A percentile compares a stretch with the other conserved stretches of the same genome.
These are phyloP conservation scores for Medicago arabica DNA, from an alignment of 306 rosid species.

Conservation along the genomic window DNA sequence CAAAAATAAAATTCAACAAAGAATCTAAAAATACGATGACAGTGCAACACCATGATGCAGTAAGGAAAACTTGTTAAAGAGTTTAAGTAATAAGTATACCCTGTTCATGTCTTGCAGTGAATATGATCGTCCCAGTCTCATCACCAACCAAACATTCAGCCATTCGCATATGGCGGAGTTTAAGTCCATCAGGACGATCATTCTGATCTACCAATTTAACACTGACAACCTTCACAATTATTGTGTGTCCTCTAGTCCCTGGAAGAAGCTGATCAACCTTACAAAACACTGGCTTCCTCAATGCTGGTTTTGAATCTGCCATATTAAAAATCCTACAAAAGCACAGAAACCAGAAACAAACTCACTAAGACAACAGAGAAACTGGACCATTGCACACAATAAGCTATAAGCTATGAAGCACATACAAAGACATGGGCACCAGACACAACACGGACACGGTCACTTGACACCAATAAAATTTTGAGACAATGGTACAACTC, in stretches of 20 bases:
- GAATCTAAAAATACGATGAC: neutral
- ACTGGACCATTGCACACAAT: neutral
- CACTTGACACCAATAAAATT: too few relatives aligned
- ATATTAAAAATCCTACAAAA: slow-evolving; percentile 53
- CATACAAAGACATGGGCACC: too few relatives aligned
- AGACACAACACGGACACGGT: too few relatives aligned
- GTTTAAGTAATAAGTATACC: slow-evolving; percentile 55
- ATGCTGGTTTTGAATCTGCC: slow-evolving; percentile 84
- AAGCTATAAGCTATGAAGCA: neutral
- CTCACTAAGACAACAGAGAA: slow-evolving; percentile 23
- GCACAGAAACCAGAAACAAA: slow-evolving; percentile 1
- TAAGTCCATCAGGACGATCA: slow-evolving; percentile 89
- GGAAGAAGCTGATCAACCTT: slow-evolving; percentile 95
- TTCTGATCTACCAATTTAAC: slow-evolving; percentile 88
- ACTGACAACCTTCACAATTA: slow-evolving; percentile 68
- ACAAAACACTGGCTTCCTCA: slow-evolving; percentile 93
- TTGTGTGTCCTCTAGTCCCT: slow-evolving; percentile 82
- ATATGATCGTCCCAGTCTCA: slow-evolving; percentile 88
- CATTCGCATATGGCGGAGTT: slow-evolving; percentile 93
- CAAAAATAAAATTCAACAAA: slow-evolving; percentile 16
- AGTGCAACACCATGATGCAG: slow-evolving; percentile 17
- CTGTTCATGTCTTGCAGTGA: slow-evolving; percentile 95
- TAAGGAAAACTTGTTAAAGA: slow-evolving; percentile 6
- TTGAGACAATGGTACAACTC: too few relatives aligned
- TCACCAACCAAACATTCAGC: slow-evolving; percentile 96